Evolutionary conservation across 192 early-diverging fungal species (phyloP).

Genomic region (Coemansia sp.): DNA sequence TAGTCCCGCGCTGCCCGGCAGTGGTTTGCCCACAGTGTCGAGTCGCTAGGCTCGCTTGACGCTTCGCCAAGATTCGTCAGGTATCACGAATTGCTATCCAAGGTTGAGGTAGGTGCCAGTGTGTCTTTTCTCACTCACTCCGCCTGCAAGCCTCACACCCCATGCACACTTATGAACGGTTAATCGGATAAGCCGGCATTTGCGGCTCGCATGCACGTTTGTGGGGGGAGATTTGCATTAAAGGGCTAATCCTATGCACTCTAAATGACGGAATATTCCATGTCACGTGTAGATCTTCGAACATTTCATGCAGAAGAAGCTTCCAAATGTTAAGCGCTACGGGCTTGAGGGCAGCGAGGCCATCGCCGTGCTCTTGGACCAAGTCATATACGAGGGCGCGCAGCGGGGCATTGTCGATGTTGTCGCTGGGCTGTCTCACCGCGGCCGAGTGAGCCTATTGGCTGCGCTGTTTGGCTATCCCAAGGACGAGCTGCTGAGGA

Average conservation of each 20-base stretch:
- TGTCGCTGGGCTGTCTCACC: constrained; percentile 93
- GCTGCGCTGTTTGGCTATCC: constrained; percentile 81
- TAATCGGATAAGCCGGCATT: not conserved
- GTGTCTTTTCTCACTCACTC: not conserved
- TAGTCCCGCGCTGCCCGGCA: not conserved
- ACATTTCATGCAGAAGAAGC: constrained; percentile 96
- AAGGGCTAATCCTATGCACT: not conserved
- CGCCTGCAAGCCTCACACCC: not conserved
- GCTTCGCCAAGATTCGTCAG: constrained; percentile 59
- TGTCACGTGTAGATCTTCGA: constrained; percentile 72
- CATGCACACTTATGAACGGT: not conserved
- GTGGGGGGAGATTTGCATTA: not conserved
- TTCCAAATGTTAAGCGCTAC: constrained; percentile 95
- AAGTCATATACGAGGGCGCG: constrained; percentile 64
- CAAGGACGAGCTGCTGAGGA: constrained; percentile 84
- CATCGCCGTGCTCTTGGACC: constrained; percentile 89
- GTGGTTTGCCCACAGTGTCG: constrained; percentile 87
- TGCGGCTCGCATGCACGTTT: not conserved
- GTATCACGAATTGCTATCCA: constrained; percentile 72
- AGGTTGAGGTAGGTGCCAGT: constrained; percentile 65
- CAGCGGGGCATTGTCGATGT: constrained; percentile 72
- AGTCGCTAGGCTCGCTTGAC: constrained; percentile 48
- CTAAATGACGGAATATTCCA: not conserved
- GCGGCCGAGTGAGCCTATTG: constrained; percentile 90
- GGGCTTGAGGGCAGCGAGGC: constrained; percentile 95